Conservation (phyloP, 1,284 basidiomycete species). For the Sporisorium exsertum region DNA sequence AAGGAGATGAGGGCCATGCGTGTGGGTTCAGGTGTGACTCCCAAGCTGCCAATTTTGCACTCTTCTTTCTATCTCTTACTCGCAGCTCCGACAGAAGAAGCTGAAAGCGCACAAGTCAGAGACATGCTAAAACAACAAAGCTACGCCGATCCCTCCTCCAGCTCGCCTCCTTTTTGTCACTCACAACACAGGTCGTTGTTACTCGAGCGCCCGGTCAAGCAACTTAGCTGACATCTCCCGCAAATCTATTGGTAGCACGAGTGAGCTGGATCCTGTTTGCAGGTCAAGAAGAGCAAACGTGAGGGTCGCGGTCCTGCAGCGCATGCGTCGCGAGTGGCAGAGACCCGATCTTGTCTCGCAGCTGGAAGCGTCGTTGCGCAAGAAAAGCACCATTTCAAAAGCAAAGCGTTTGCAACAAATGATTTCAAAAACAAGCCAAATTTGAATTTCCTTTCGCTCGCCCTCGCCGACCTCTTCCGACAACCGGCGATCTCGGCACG, state of each 20-base stretch:
- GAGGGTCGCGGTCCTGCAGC: constrained; percentile 7
- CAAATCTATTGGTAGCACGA: too few relatives aligned
- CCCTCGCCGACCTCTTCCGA: constrained; percentile 35
- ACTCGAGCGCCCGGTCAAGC: constrained; percentile 2
- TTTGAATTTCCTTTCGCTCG: background rate
- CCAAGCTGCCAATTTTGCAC: background rate
- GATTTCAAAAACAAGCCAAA: background rate
- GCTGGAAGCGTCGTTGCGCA: background rate
- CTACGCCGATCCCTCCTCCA: constrained; percentile 7
- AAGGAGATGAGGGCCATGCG: background rate
- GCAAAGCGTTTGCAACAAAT: too few relatives aligned
- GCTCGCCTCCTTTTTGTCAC: too few relatives aligned
- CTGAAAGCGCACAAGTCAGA: constrained; percentile 11
- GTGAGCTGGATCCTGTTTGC: too few relatives aligned
- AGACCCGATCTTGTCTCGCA: constrained; percentile 9
- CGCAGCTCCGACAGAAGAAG: background rate
- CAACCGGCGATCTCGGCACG: constrained; percentile 15
- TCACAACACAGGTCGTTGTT: too few relatives aligned
- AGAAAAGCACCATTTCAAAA: background rate
- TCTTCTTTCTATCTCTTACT: background rate
- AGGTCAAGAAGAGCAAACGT: background rate
- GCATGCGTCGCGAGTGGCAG: constrained; percentile 1
- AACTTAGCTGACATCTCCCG: too few relatives aligned
- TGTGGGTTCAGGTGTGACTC: constrained; percentile 7
- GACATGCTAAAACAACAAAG: background rate